These are phyloP conservation scores for Magnaporthiopsis poae DNA, from an alignment of 2,329 filamentous ascomycete genomes.

Conservation along the genomic window DNA sequence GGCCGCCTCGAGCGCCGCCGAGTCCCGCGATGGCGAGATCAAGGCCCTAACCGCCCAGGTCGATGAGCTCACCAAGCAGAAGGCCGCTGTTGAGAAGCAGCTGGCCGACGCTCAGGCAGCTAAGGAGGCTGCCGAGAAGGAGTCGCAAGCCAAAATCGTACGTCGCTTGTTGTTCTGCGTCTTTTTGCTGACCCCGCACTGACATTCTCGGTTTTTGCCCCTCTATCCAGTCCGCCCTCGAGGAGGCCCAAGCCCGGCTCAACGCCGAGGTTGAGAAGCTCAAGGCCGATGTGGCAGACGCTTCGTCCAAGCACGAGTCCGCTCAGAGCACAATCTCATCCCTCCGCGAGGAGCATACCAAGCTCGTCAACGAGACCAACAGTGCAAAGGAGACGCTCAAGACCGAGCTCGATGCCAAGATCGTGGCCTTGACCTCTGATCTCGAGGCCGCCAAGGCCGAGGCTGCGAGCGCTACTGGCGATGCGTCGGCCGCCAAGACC, in stretches of 20 bases:
- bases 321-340: constrained; percentile 9
- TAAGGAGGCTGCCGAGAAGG: constrained; percentile 8
- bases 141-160: constrained; percentile 7
- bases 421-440: constrained; percentile 4
- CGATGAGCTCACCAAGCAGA: constrained; percentile 7
- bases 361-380: constrained; percentile 7
- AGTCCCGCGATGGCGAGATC: constrained; percentile 6
- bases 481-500: constrained; percentile 4
- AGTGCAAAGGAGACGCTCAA: constrained; percentile 4
- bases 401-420: constrained; percentile 9
- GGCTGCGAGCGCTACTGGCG: constrained; percentile 2
- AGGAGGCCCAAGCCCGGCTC: constrained; percentile 7
- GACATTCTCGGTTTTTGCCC: not conserved
- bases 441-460: constrained; percentile 7
- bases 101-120: constrained; percentile 3
- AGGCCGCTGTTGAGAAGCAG: constrained; percentile 7
- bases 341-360: constrained; percentile 8
- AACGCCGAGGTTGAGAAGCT: constrained; percentile 8
- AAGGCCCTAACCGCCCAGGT: constrained; percentile 7
- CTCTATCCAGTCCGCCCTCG: not conserved
- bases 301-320: constrained; percentile 7
- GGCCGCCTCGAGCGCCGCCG: not conserved
- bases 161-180: not conserved
- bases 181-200: not conserved
- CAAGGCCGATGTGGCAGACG: constrained; percentile 9